Percentiles rank a stretch among this genome's conserved stretches.
These are phyloP conservation scores for Kazachstania martiniae DNA, from an alignment of 805 yeast genomes.

Conservation along the genomic window DNA sequence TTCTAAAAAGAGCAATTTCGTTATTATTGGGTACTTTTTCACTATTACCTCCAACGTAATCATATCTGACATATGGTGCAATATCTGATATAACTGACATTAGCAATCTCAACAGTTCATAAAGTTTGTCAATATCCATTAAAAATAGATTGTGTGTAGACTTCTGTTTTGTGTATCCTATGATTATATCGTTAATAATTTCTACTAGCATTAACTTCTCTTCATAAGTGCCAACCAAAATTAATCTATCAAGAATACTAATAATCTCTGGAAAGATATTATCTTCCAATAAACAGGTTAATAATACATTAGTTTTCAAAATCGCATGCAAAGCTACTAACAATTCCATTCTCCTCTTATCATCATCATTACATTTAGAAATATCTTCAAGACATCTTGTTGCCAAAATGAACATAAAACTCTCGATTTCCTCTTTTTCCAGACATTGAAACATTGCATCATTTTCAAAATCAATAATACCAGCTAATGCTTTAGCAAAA, in stretches of 20 bases:
- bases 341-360: conserved; percentile 26
- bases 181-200: conserved; percentile 48
- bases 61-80: conserved; percentile 49
- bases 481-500: conserved; percentile 64
- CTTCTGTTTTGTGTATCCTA: conserved; percentile 26
- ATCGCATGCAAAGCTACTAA: conserved; percentile 44
- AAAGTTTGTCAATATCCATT: conserved; percentile 62
- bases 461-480: conserved; percentile 44
- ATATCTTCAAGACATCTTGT: conserved; percentile 76
- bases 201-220: conserved; percentile 41
- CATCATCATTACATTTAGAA: conserved; percentile 31
- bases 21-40: conserved; percentile 5
- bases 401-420: conserved; percentile 68
- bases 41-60: conserved; percentile 14
- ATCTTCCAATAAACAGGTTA: conserved; percentile 51
- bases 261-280: conserved; percentile 64
- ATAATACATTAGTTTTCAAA: conserved; percentile 44
- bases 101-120: conserved; percentile 66
- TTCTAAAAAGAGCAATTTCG: conserved; percentile 37
- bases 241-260: conserved; percentile 63
- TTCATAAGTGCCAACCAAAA: conserved; percentile 42
- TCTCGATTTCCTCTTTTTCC: conserved; percentile 41
- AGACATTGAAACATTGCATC: conserved; percentile 36
- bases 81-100: conserved; percentile 50
- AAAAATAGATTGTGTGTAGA: conserved; percentile 33